Evolutionary conservation across 331 rosid species (phyloP), one percentile per base, ranked within the genome.

Genomic region (Telfairia occidentalis): DNA sequence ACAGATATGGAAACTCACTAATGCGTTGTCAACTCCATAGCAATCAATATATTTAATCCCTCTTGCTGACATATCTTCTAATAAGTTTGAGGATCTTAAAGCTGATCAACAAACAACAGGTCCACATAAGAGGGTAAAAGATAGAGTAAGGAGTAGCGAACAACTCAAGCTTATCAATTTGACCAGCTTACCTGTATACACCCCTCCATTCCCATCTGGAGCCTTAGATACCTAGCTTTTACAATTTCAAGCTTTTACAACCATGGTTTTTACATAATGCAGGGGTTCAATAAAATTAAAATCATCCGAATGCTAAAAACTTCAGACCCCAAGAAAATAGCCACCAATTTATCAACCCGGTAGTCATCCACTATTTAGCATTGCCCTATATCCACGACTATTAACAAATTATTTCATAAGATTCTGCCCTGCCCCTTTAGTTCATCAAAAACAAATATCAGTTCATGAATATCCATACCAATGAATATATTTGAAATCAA

Each of bases 191-290:
- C 97, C 97, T 83, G 99, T 81, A 81, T 92, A 95, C 57, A 95
- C 97, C 76, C 99, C 99, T 70, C 99, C 99, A 81, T 95, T 95
- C 76, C 99, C 99, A 80, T 95, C 99, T 50, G 99, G 99, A 79
- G 99, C 87, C 85, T 92, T 85, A 63, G 99, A 90, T 69, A 95
- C 92, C 97, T 92, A 89, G 89, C 74, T 81, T 90, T 71, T 70
- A 76, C 76, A 82, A 89, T 74, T 77, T 52, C 76, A 70, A 75
- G 53, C 58, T 72, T 28, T 29, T 18, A 40, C 73, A 71, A 66
- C 43, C 60, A 79, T 16, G 54, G 35, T n/a, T 63, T 48, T 23
- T 32, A 32, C 19, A 8, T 45, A 71, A 71, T 15, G 50, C 23
- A 15, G 38, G 26, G 29, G 42, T 18, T 42, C 59, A 46, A 28